Conservation (phyloP, 805 yeast genomes). For the Diddensiella santjacobensis region DNA sequence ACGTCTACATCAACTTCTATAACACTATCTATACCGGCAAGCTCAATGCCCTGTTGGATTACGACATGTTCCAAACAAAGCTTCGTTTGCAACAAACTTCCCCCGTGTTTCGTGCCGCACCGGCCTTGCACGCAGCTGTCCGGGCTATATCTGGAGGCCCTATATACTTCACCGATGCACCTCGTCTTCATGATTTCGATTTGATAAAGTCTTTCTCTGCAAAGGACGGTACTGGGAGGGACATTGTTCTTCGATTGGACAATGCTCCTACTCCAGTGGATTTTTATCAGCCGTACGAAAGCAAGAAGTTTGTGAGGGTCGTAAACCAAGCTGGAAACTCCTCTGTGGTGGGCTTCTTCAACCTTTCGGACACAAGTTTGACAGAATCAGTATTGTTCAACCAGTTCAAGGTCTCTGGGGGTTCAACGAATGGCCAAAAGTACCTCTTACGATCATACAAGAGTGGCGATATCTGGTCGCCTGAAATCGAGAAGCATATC, state of each 20-base stretch:
- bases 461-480: slow-evolving; percentile 13
- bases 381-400: slow-evolving; percentile 4
- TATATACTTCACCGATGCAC: slow-evolving; percentile 29
- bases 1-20: slow-evolving; percentile 28
- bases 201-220: slow-evolving; percentile 17
- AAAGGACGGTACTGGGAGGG: slow-evolving; percentile 4
- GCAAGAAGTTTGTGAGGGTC: slow-evolving; percentile 11
- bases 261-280: slow-evolving; percentile 16
- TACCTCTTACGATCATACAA: slow-evolving; percentile 13
- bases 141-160: slow-evolving; percentile 33
- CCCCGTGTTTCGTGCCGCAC: slow-evolving; percentile 5
- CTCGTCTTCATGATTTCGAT: slow-evolving; percentile 22
- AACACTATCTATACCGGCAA: slow-evolving; percentile 24
- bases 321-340: slow-evolving; percentile 6
- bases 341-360: slow-evolving; percentile 13
- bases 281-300: slow-evolving; percentile 18
- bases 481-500: neutral
- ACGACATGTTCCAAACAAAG: slow-evolving; percentile 31
- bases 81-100: slow-evolving; percentile 9
- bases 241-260: slow-evolving; percentile 14
- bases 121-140: slow-evolving; percentile 29
- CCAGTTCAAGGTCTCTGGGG: slow-evolving; percentile 3
- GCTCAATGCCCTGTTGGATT: slow-evolving; percentile 26
- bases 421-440: neutral
- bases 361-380: slow-evolving; percentile 3